Evolutionary conservation across 352 stramenopile genomes (phyloP), one percentile per base, ranked within the genome.

Genomic region (Pythium volutum): DNA sequence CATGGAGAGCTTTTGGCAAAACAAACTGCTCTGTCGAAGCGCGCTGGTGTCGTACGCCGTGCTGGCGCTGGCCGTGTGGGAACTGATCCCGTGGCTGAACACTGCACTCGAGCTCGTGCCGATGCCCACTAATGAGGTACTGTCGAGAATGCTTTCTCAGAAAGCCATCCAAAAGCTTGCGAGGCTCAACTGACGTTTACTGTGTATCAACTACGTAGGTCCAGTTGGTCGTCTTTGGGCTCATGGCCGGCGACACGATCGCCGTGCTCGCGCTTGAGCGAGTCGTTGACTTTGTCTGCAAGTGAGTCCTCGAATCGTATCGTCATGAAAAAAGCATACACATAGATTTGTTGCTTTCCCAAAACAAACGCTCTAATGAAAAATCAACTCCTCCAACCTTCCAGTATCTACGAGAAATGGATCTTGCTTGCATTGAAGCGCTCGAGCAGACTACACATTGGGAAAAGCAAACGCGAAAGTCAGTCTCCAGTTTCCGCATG

Each of bases 391-490:
- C 8, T 36, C 10, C 10, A 8, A 36, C 7, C 52, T 27, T n/a
- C 20, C 11, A 49, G 47, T 33, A 51, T 59, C 70, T 84, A 92
- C 8, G 89, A 95, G 80, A 99, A 99, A 73, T 99, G 96, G 64
- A 99, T 97, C 50, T 97, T 94, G 59, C 88, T 93, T 22, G 88
- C 78, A 66, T 99, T 98, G 75, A 99, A 99, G 52, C 97, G 91
- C 47, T 95, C 87, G 22, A 99, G 80, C 29, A 99, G 60, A 20
- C 82, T 93, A 55, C 23, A 51, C 15, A 49, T n/a, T n/a, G n/a
- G 29, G 43, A 38, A 12, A 1, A 63, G 58, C 25, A 55, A 2
- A 33, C 50, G n/a, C n/a, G n/a, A n/a, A n/a, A n/a, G n/a, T n/a
- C n/a, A n/a, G n/a, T n/a, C 20, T 5, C 18, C 36, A 43, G 31